These are phyloP conservation scores for Penicillium bovifimosum DNA, from an alignment of 495 filamentous ascomycete genomes.

Conservation along the genomic window DNA sequence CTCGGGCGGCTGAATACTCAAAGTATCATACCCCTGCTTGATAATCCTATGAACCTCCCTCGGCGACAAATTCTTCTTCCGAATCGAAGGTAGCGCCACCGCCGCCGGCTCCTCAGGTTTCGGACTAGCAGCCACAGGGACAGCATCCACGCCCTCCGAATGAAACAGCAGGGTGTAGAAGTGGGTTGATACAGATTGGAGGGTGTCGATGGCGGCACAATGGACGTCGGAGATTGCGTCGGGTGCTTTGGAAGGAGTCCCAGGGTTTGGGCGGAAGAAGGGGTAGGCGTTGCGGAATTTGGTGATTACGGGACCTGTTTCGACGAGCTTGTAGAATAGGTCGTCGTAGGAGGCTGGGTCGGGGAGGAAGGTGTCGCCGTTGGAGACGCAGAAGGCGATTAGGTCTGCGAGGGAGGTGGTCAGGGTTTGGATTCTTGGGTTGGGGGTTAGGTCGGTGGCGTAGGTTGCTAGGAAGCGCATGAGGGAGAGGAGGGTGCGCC, in stretches of 20 bases:
- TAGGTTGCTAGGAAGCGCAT: constrained; percentile 90
- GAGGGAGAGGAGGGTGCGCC: constrained; percentile 81
- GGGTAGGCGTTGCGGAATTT: constrained; percentile 77
- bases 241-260: constrained; percentile 9
- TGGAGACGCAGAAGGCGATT: constrained; percentile 79
- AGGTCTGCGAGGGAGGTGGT: constrained; percentile 63
- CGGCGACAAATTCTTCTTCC: constrained; percentile 65
- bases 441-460: constrained; percentile 60
- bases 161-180: constrained; percentile 78
- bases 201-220: constrained; percentile 64
- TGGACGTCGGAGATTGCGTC: constrained; percentile 20
- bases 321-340: constrained; percentile 95
- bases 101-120: constrained; percentile 24
- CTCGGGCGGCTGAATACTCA: constrained; percentile 80
- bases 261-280: constrained; percentile 11
- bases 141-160: constrained; percentile 36
- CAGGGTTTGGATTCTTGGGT: constrained; percentile 53
- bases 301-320: constrained; percentile 75
- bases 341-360: constrained; percentile 87
- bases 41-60: constrained; percentile 85
- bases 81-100: constrained; percentile 29
- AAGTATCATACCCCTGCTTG: constrained; percentile 90
- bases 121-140: constrained; percentile 9
- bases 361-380: constrained; percentile 89
- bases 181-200: constrained; percentile 79